Conservation (phyloP, 2,329 filamentous ascomycete genomes). For the Scedosporium minutisporum region DNA sequence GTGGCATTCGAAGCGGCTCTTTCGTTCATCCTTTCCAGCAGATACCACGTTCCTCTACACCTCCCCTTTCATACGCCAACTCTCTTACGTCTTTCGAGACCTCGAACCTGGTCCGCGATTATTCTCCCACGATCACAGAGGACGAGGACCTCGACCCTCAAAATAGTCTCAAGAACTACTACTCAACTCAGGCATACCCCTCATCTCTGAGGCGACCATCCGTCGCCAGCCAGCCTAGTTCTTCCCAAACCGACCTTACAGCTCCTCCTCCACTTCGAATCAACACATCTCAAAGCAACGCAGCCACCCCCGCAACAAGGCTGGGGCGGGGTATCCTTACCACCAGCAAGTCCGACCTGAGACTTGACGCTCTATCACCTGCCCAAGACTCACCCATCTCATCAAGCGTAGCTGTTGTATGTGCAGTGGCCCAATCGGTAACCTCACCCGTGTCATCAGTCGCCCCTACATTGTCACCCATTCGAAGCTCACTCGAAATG, state of each 20-base stretch:
- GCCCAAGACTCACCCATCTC: slow-evolving; percentile 22
- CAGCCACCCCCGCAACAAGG: slow-evolving; percentile 15
- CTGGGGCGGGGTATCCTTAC: slow-evolving; percentile 29
- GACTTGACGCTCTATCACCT: slow-evolving; percentile 17
- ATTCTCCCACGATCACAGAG: slow-evolving; percentile 46
- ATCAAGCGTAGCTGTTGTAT: slow-evolving; percentile 16
- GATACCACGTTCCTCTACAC: slow-evolving; percentile 50
- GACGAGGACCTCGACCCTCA: slow-evolving; percentile 29
- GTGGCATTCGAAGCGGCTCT: slow-evolving; percentile 27
- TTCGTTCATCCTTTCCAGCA: slow-evolving; percentile 59
- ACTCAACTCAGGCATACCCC: slow-evolving; percentile 17
- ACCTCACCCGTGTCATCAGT: slow-evolving; percentile 17
- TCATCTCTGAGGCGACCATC: slow-evolving; percentile 22
- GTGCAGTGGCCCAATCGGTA: slow-evolving; percentile 16
- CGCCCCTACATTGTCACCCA: slow-evolving; percentile 33
- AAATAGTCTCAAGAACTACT: slow-evolving; percentile 5
- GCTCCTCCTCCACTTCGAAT: slow-evolving; percentile 24
- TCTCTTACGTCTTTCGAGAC: slow-evolving; percentile 43
- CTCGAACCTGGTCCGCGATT: slow-evolving; percentile 32
- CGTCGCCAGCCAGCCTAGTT: slow-evolving; percentile 27
- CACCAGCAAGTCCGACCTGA: slow-evolving; percentile 38
- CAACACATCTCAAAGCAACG: slow-evolving; percentile 24
- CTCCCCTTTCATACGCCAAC: slow-evolving; percentile 48
- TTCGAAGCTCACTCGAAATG: slow-evolving; percentile 50
- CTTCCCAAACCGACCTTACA: slow-evolving; percentile 28